phyloP scores from a whole-genome alignment of 805 yeast genomes.

The Aciculoconidium aculeatum region DNA sequence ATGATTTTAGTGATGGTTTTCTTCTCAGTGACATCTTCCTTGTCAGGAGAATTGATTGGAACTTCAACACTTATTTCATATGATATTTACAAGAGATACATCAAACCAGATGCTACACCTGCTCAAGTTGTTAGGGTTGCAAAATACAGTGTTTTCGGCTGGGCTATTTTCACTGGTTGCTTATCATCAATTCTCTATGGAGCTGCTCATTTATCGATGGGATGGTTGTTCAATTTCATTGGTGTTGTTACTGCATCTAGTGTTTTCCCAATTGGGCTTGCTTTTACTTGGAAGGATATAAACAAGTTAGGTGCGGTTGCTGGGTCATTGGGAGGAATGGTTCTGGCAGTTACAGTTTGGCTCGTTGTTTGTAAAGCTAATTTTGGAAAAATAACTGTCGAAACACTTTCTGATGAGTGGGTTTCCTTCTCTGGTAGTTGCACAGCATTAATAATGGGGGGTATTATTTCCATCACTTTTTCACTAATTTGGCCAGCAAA shows the following conservation, averaged over 20 bases:
- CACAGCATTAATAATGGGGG: slow-evolving; percentile 32
- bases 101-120: slow-evolving; percentile 18
- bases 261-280: slow-evolving; percentile 17
- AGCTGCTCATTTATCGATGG: slow-evolving; percentile 24
- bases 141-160: slow-evolving; percentile 15
- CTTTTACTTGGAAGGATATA: slow-evolving; percentile 26
- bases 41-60: slow-evolving; percentile 38
- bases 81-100: slow-evolving; percentile 21
- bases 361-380: slow-evolving; percentile 29
- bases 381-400: slow-evolving; percentile 30
- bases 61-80: slow-evolving; percentile 28
- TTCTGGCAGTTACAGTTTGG: slow-evolving; percentile 33
- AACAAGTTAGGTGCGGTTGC: slow-evolving; percentile 32
- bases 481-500: slow-evolving; percentile 34
- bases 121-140: slow-evolving; percentile 19
- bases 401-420: slow-evolving; percentile 27
- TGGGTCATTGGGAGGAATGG: slow-evolving; percentile 33
- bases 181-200: slow-evolving; percentile 20
- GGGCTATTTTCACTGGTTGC: slow-evolving; percentile 17
- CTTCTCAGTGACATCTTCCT: slow-evolving; percentile 37
- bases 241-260: slow-evolving; percentile 24
- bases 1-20: slow-evolving; percentile 28
- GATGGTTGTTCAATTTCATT: slow-evolving; percentile 32
- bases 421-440: slow-evolving; percentile 40
- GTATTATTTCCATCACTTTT: slow-evolving; percentile 22